Percentiles rank a stretch among this genome's conserved stretches.
phyloP scores from a whole-genome alignment of 139 green algal species.

The Micractinium conductrix region DNA sequence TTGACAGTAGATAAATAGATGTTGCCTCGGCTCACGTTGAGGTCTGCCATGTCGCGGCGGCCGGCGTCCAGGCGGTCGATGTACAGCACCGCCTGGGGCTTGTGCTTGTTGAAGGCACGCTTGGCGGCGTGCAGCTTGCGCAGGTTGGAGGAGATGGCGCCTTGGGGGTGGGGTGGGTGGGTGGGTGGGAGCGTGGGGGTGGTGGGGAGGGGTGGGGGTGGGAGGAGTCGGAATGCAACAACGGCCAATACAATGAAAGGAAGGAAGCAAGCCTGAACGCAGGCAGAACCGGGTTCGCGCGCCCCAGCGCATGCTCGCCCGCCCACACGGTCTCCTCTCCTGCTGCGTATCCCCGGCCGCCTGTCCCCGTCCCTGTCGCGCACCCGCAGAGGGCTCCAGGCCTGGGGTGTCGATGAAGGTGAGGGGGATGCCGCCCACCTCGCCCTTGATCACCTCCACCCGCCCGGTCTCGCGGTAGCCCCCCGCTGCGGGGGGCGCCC shows the following conservation, averaged over 20 bases:
- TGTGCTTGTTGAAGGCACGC: conserved; percentile 59
- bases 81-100: conserved; percentile 82
- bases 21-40: conserved; percentile 11
- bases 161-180: background rate
- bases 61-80: conserved; percentile 77
- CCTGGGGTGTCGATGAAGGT: conserved; percentile 87
- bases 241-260: too few species aligned
- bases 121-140: conserved; percentile 52
- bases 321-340: too few species aligned
- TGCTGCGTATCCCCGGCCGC: too few species aligned
- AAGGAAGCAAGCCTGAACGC: too few species aligned
- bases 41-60: conserved; percentile 39
- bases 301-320: too few species aligned
- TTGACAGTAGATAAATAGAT: too few species aligned
- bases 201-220: background rate
- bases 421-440: conserved; percentile 68
- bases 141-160: conserved; percentile 59
- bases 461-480: conserved; percentile 45
- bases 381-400: conserved; percentile 57
- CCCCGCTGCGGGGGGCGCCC: conserved; percentile 29
- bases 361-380: too few species aligned
- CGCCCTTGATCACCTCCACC: conserved; percentile 57
- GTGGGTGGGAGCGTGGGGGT: background rate
- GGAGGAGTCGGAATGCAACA: too few species aligned
- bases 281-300: too few species aligned